phyloP scores from a whole-genome alignment of 2,329 filamentous ascomycete genomes.

The Xylaria sp. region DNA sequence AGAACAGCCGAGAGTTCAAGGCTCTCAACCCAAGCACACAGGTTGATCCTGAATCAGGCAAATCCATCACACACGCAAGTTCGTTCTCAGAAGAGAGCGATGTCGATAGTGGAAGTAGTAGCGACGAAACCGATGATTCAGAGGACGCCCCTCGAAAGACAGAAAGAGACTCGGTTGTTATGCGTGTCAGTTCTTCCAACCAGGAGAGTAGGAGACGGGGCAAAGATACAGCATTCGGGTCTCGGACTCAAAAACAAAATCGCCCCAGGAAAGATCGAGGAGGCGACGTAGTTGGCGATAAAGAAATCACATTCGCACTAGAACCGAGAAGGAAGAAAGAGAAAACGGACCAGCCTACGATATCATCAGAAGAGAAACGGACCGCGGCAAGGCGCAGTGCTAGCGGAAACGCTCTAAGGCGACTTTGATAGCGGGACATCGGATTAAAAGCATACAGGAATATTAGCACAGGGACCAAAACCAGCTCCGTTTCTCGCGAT shows the following conservation, averaged over 20 bases:
- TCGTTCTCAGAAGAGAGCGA: slow-evolving; percentile 62
- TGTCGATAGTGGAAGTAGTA: slow-evolving; percentile 53
- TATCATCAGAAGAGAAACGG: slow-evolving; percentile 43
- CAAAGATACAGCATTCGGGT: slow-evolving; percentile 68
- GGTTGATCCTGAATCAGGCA: slow-evolving; percentile 50
- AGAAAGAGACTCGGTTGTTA: slow-evolving; percentile 58
- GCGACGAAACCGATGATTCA: slow-evolving; percentile 54
- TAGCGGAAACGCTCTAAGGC: slow-evolving; percentile 76
- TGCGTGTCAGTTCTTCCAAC: slow-evolving; percentile 76
- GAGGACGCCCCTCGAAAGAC: slow-evolving; percentile 46
- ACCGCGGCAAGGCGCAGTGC: slow-evolving; percentile 72
- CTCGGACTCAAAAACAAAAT: slow-evolving; percentile 63
- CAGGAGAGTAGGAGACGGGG: slow-evolving; percentile 69
- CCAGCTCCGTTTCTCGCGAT: slow-evolving; percentile 21
- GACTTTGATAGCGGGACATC: slow-evolving; percentile 65
- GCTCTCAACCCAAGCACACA: slow-evolving; percentile 88
- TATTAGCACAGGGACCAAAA: slow-evolving; percentile 19
- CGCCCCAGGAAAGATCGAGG: slow-evolving; percentile 58
- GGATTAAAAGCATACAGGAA: slow-evolving; percentile 22
- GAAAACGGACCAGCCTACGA: slow-evolving; percentile 37
- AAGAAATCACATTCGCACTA: slow-evolving; percentile 79
- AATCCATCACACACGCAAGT: slow-evolving; percentile 48
- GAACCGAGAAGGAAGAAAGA: slow-evolving; percentile 63
- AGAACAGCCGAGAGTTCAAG: slow-evolving; percentile 86
- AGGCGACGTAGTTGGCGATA: slow-evolving; percentile 69